Evolutionary conservation across 345 rosid species (phyloP), one percentile per base, ranked within the genome.

Genomic region (Lepidium aucheri): DNA sequence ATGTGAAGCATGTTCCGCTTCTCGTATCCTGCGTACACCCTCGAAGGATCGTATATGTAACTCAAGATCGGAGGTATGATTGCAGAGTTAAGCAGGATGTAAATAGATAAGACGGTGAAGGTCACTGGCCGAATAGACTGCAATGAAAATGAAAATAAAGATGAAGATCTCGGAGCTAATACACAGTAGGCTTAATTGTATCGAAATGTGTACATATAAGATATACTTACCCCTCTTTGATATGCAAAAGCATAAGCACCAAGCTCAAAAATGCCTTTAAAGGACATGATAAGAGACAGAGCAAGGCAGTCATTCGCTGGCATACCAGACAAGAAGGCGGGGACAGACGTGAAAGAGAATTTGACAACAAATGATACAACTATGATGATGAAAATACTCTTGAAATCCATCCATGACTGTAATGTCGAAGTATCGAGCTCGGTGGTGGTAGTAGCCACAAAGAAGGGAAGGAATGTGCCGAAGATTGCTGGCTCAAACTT

Each of bases 1-100:
- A 66, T 24, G 36, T 63, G 60, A 47, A 70, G 61, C 36, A 86
- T 60, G 62, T 72, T 81, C 64, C 85, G 72, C 53, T 60, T 71
- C 65, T 77, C 61, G 65, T 84, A 89, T 30, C 82, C 78, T 38
- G 78, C 80, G 15, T 78, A 80, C 54, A 74, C 80, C 36, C 78
- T 80, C 7, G 86, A 63, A 26, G 81, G 81, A 42, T 82, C 79
- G 12, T 78, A 70, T 16, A 85, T 63, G 12, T 3, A n/a, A 53
- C 41, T 61, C 43, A 74, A 49, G 51, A 61, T 44, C 4, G 72
- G 62, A 28, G 77, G 77, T 53, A 67, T 60, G 56, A 67, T 42
- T 43, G 72, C 73, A 17, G 77, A 67, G 68, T 61, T 67, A 4
- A 69, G 7, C 44, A 74, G 49, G 30, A 75, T 69, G 71, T 57